Base-by-base conservation (phyloP, 2,329 filamentous ascomycete genomes). In the Sporothrix sp. region DNA sequence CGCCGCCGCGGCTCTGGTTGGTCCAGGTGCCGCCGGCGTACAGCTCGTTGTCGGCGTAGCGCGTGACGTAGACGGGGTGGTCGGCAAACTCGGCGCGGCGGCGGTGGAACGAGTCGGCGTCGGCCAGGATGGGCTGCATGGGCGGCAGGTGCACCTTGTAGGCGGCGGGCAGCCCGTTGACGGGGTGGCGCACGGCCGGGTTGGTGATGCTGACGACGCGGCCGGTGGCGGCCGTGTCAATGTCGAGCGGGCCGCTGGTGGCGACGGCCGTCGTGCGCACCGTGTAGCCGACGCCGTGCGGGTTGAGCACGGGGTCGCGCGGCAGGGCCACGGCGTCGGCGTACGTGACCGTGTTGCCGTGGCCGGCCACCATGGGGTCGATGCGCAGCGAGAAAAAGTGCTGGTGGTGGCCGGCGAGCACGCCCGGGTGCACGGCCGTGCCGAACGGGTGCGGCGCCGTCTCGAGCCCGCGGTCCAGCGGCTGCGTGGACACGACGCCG, bases 341-440 rank as follows among this genome's bases (percentile, higher is more conserved):
- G 2, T 65, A 60, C 1, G 81, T 63, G 0, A 76, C 75, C 1
- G 63, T 60, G 57, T 74, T 67, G 0, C 79, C 79, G 0, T 56
- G 54, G 40, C 56, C 56, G 13, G 42, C 54, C 36, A 84, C 68
- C 2, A 78, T 75, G 0, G 80, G 79, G 57, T 87, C 82, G 44
- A 86, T 76, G 1, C 82, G 73, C 37, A 80, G 65, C 21, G 71
- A 74, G 61, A 87, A 85, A 38, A 86, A 71, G 64, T 87, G 83
- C 61, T 87, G 83, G 57, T 87, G 82, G 62, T 84, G 81, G 54
- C 80, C 79, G 0, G 82, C 83, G 2, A 86, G 66, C 0, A 82
- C 76, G 0, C 82, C 82, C 0, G 78, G 75, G 0, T 72, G 71
- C 2, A 87, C 82, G 1, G 84, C 68, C 50, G 77, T 84, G 18